phyloP scores from a whole-genome alignment of 2,329 filamentous ascomycete genomes.

The Phaeosphaeriaceae sp. region DNA sequence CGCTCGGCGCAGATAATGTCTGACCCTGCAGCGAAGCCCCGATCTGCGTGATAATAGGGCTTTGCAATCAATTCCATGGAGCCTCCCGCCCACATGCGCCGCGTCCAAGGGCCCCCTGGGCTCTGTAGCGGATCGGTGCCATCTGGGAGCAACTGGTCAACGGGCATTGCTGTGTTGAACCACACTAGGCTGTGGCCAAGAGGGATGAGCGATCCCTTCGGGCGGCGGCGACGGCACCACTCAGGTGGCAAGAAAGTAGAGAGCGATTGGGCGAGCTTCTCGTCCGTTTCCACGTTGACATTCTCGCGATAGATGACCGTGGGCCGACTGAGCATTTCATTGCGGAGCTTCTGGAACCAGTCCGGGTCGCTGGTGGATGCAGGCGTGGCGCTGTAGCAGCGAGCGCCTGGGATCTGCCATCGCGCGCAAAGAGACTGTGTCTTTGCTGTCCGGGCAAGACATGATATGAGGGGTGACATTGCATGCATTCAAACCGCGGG shows the following conservation, averaged over 20 bases:
- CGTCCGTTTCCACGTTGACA: conserved; percentile 64
- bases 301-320: conserved; percentile 62
- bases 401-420: conserved; percentile 21
- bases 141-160: conserved; percentile 73
- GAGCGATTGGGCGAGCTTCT: conserved; percentile 65
- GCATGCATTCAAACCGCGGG: conserved; percentile 2
- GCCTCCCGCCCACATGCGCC: conserved; percentile 91
- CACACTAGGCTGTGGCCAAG: conserved; percentile 84
- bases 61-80: conserved; percentile 61
- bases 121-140: conserved; percentile 83
- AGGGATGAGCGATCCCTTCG: conserved; percentile 53
- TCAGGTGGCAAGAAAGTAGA: conserved; percentile 25
- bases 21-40: conserved; percentile 15
- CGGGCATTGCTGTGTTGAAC: conserved; percentile 75
- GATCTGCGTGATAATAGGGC: conserved; percentile 7
- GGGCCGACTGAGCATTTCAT: conserved; percentile 55
- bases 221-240: conserved; percentile 10
- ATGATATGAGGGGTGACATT: conserved; percentile 28
- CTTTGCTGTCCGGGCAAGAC: conserved; percentile 17
- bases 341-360: conserved; percentile 38
- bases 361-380: conserved; percentile 11
- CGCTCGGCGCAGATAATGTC: conserved; percentile 50
- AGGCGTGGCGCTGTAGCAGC: conserved; percentile 19
- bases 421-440: conserved; percentile 11
- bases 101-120: conserved; percentile 73